Conservation (phyloP, 2,329 filamentous ascomycete genomes). For the Taxawa tesnikishii region DNA sequence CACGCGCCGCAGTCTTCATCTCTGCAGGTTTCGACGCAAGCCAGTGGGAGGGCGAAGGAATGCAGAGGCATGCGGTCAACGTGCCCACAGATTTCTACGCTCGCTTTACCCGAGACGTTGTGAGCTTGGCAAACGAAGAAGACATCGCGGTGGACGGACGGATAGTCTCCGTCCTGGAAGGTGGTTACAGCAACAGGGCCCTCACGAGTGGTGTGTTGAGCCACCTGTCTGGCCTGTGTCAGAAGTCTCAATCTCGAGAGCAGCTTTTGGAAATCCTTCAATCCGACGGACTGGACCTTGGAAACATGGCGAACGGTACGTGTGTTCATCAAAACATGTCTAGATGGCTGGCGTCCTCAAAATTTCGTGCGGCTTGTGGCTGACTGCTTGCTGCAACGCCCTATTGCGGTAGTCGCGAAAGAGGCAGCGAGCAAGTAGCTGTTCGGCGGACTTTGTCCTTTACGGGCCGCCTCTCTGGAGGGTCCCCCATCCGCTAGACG, state of each 20-base stretch:
- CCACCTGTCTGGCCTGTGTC: constrained; percentile 73
- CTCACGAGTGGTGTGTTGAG: constrained; percentile 79
- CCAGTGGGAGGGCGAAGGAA: constrained; percentile 81
- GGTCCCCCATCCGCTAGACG: too few species aligned
- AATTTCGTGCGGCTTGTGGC: too few species aligned
- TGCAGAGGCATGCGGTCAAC: constrained; percentile 93
- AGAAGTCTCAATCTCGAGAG: constrained; percentile 33
- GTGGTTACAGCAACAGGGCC: constrained; percentile 89
- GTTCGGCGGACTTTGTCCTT: too few species aligned
- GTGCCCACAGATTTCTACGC: constrained; percentile 97
- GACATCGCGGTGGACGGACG: constrained; percentile 67
- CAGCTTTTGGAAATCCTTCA: constrained; percentile 18
- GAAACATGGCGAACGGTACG: too few species aligned
- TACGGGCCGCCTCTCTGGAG: too few species aligned
- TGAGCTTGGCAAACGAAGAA: constrained; percentile 69
- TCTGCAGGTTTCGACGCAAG: constrained; percentile 96
- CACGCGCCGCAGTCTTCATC: constrained; percentile 82
- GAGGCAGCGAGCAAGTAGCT: too few species aligned
- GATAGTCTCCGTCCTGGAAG: constrained; percentile 86
- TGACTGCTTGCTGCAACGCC: too few species aligned
- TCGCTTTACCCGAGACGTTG: constrained; percentile 73
- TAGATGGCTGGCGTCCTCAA: too few species aligned
- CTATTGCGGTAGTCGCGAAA: too few species aligned
- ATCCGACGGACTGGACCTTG: too few species aligned
- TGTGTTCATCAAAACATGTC: too few species aligned